Conservation (phyloP, 139 green algal genomes). For the Coccomyxa sp. region DNA sequence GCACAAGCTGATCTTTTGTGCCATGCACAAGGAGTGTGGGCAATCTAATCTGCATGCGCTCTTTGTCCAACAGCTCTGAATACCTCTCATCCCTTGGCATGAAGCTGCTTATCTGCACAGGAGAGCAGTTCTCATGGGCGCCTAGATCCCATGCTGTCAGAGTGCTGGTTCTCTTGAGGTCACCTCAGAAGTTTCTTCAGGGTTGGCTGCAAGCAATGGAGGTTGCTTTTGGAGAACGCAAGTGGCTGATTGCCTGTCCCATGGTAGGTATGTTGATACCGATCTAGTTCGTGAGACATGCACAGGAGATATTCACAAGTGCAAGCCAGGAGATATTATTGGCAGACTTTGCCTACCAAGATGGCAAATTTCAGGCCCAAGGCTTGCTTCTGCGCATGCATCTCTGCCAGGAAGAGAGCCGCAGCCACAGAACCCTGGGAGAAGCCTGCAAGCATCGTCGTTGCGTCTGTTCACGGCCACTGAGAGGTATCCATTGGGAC, state of each 20-base stretch:
- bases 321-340: neutral
- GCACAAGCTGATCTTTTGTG: neutral
- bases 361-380: neutral
- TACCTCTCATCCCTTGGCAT: neutral
- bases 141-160: neutral
- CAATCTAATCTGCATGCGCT: neutral
- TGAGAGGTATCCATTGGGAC: neutral
- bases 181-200: neutral
- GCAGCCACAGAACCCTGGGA: constrained; percentile 52
- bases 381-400: constrained; percentile 43
- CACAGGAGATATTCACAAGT: too few species aligned
- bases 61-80: neutral
- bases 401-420: constrained; percentile 48
- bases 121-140: neutral
- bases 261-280: neutral
- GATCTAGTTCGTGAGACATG: too few species aligned
- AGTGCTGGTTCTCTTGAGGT: neutral
- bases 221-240: neutral
- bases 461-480: constrained; percentile 16
- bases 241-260: neutral
- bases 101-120: neutral
- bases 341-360: neutral
- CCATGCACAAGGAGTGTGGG: neutral
- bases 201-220: too few species aligned
- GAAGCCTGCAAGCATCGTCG: constrained; percentile 52